Evolutionary conservation across 2,329 filamentous ascomycete species (phyloP), one percentile per base, ranked within the genome.

Genomic region (Microascus cirrosus): DNA sequence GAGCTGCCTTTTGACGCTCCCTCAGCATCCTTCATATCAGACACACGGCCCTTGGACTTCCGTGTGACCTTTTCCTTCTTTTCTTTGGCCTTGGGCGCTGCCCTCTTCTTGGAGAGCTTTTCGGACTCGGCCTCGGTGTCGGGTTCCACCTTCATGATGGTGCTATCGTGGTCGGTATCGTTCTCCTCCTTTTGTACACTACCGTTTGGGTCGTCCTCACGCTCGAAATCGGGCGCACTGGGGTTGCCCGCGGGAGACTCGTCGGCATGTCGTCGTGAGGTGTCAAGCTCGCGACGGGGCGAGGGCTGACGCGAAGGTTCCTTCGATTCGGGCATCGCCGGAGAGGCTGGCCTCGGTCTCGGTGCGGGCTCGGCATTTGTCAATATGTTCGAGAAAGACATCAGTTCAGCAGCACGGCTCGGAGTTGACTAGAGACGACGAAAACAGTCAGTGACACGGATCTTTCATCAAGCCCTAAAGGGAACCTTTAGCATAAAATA

Each of bases 371-470:
- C 86, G 58, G 88, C 80, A 63, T 83, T 91, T 3, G 90, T 93
- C 51, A 97, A 85, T 60, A 97, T 95, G 69, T 92, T 96, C 63
- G 90, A 94, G 67, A 97, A 94, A 5, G 92, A 94, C 92, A 96
- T 96, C 57, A 92, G 88, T 69, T 95, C 89, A 59, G 87, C 86
- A 48, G 86, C 79, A 69, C 91, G 85, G 63, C 83, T 84, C 1
- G 87, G 82, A 55, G 87, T 87, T 82, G 91, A 69, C 53, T 58
- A 53, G 22, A 36, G 4, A 32, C 1, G 39, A 39, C 13, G 25
- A 45, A 57, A 52, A 13, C 53, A 15, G 58, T 62, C 59, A 61
- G 58, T 54, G 51, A 7, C 48, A 42, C 12, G 42, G 36, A 32
- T 2, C 6, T 42, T 10, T 24, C 12, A 10, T 11, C 20, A 36